Conservation (phyloP, 2,329 filamentous ascomycete genomes). For the Aspergillus sp. region DNA sequence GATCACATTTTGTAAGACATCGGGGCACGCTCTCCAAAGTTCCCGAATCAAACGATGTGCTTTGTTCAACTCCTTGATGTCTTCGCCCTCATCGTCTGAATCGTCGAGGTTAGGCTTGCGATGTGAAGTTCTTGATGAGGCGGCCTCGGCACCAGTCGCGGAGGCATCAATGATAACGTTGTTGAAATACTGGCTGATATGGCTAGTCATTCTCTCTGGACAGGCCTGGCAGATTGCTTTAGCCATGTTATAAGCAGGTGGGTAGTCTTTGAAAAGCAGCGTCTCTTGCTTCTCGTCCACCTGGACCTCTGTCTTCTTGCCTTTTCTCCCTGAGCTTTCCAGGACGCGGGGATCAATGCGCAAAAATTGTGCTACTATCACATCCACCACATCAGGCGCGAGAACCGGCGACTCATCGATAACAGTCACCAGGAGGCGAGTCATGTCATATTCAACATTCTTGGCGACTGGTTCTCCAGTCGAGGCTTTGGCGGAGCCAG, state of each 20-base stretch:
- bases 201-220: conserved; percentile 91
- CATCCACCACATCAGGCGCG: conserved; percentile 81
- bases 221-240: conserved; percentile 89
- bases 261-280: conserved; percentile 82
- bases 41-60: conserved; percentile 88
- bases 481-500: conserved; percentile 72
- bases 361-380: conserved; percentile 94
- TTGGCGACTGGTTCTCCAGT: conserved; percentile 84
- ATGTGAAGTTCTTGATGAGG: conserved; percentile 46
- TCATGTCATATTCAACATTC: conserved; percentile 93
- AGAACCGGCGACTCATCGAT: conserved; percentile 84
- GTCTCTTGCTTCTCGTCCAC: conserved; percentile 80
- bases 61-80: conserved; percentile 85
- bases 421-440: conserved; percentile 78
- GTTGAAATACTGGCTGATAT: conserved; percentile 95
- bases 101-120: conserved; percentile 60
- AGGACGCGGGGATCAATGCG: conserved; percentile 73
- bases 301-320: conserved; percentile 56
- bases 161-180: conserved; percentile 92
- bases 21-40: conserved; percentile 88
- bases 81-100: conserved; percentile 73
- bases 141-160: conserved; percentile 62
- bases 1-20: conserved; percentile 88
- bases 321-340: conserved; percentile 59
- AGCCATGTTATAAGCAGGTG: conserved; percentile 93